These are phyloP conservation scores for Globisporangium abappressorium DNA, from an alignment of 352 stramenopile genomes.

Conservation along the genomic window DNA sequence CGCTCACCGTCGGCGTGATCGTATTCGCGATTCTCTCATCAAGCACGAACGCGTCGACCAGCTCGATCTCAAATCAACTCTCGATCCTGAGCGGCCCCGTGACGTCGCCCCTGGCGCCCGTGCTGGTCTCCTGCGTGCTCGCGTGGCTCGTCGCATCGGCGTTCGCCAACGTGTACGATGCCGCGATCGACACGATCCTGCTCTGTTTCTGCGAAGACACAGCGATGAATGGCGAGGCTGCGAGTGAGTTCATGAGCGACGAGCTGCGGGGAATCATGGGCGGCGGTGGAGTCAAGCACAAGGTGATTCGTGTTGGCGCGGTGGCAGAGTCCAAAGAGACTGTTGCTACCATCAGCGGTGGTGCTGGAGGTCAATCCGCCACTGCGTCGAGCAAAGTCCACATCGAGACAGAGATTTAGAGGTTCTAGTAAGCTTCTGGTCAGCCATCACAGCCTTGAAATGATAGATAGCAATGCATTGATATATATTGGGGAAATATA, in stretches of 20 bases:
- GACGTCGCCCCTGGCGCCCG: conserved; percentile 89
- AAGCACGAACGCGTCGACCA: conserved; percentile 22
- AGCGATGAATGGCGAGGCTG: conserved; percentile 48
- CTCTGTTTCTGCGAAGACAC: conserved; percentile 96
- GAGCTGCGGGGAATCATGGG: conserved; percentile 68
- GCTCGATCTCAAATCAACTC: conserved; percentile 32
- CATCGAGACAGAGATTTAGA: conserved; percentile 43
- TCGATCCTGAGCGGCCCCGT: conserved; percentile 73
- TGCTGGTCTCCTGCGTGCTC: conserved; percentile 73
- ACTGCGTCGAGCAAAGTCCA: conserved; percentile 27
- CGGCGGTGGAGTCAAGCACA: conserved; percentile 27
- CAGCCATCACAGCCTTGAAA: neutral
- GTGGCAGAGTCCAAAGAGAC: neutral
- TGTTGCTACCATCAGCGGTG: conserved; percentile 1
- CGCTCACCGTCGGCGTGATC: conserved; percentile 32
- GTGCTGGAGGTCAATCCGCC: neutral
- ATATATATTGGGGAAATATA: neutral
- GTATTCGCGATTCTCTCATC: conserved; percentile 51
- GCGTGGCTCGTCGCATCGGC: conserved; percentile 89
- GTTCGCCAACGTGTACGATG: conserved; percentile 95
- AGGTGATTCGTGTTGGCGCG: conserved; percentile 38
- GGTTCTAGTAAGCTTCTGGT: neutral
- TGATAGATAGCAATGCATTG: neutral
- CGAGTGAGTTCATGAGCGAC: conserved; percentile 79
- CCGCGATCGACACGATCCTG: conserved; percentile 94